These are phyloP conservation scores for Tricholoma bakamatsutake DNA, from an alignment of 768 basidiomycete species.

Conservation along the genomic window DNA sequence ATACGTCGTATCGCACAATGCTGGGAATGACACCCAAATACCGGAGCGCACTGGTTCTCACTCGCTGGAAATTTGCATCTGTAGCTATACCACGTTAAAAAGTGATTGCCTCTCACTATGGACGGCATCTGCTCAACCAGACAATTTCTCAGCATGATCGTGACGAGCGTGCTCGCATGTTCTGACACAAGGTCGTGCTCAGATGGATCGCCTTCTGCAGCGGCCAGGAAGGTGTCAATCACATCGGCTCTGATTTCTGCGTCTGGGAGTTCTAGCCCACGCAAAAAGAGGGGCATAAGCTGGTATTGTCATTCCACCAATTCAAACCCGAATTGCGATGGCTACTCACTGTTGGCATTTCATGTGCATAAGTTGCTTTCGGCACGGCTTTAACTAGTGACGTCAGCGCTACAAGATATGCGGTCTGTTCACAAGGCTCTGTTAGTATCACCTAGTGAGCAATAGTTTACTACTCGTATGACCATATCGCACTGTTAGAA, in stretches of 20 bases:
- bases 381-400: constrained; percentile 78
- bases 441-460: background rate
- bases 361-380: constrained; percentile 61
- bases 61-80: constrained; percentile 42
- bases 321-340: background rate
- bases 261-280: constrained; percentile 76
- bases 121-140: constrained; percentile 44
- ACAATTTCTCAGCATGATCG: constrained; percentile 65
- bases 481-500: constrained; percentile 37
- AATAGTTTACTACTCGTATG: background rate
- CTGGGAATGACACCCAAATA: constrained; percentile 72
- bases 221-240: constrained; percentile 70
- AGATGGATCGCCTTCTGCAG: constrained; percentile 53
- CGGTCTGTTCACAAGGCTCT: constrained; percentile 42
- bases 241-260: constrained; percentile 69
- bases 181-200: constrained; percentile 50
- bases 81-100: background rate
- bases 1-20: constrained; percentile 72
- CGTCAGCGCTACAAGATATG: constrained; percentile 79
- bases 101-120: constrained; percentile 34
- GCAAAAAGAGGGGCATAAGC: constrained; percentile 86
- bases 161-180: constrained; percentile 67
- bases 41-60: constrained; percentile 69
- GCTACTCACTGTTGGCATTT: constrained; percentile 54
- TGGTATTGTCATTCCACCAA: constrained; percentile 22